Percentiles rank a stretch among this genome's conserved stretches.
Conservation (phyloP, 1,284 basidiomycete species). For the Prillingera fragicola region DNA sequence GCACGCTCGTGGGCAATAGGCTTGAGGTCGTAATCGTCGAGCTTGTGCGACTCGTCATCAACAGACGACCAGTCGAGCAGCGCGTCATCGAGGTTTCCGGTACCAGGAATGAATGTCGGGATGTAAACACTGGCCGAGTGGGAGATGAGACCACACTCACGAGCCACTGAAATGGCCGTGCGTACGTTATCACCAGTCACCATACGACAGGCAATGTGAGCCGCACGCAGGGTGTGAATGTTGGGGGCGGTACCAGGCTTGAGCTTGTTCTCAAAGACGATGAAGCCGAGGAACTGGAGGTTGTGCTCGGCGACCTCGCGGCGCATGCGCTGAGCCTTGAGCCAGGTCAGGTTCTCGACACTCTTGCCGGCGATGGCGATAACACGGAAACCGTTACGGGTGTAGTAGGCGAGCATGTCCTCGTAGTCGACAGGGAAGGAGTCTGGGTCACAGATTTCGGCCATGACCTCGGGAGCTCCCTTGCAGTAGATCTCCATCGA, state of each 20-base stretch:
- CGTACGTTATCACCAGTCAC: slow-evolving; percentile 97
- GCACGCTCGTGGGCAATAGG: slow-evolving; percentile 62
- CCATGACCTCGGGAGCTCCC: slow-evolving; percentile 97
- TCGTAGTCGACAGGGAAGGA: slow-evolving; percentile 95
- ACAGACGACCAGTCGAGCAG: slow-evolving; percentile 86
- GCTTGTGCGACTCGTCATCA: slow-evolving; percentile 77
- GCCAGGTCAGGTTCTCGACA: slow-evolving; percentile 88
- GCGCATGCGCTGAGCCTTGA: slow-evolving; percentile 95
- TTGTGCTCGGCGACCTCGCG: slow-evolving; percentile 90
- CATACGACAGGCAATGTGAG: slow-evolving; percentile 93
- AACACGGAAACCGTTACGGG: slow-evolving; percentile 92
- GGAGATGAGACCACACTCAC: slow-evolving; percentile 87
- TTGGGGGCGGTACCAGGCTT: slow-evolving; percentile 89
- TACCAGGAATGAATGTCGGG: slow-evolving; percentile 73
- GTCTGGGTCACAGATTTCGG: slow-evolving; percentile 82
- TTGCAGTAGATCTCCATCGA: slow-evolving; percentile 99
- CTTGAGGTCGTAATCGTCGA: slow-evolving; percentile 84
- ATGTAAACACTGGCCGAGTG: slow-evolving; percentile 88
- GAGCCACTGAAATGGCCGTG: slow-evolving; percentile 93
- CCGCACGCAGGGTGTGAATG: slow-evolving; percentile 79
- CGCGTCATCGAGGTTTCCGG: slow-evolving; percentile 62
- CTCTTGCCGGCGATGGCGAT: slow-evolving; percentile 98
- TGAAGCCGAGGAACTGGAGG: slow-evolving; percentile 86
- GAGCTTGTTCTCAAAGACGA: slow-evolving; percentile 98
- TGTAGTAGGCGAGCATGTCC: slow-evolving; percentile 94